Conservation (phyloP, 768 basidiomycete genomes). For the Cantharellus anzutake region DNA sequence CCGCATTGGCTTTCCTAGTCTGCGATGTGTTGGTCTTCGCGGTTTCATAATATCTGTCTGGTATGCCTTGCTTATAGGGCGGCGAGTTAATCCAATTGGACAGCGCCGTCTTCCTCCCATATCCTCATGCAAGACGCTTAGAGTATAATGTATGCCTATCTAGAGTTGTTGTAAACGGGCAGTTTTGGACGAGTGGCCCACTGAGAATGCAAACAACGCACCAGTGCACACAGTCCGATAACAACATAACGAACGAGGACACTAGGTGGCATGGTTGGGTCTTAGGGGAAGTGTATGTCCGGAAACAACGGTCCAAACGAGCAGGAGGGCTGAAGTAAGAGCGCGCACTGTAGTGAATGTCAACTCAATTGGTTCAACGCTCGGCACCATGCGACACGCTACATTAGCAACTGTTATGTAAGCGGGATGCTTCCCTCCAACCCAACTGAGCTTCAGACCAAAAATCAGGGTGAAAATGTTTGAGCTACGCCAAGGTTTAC, state of each 20-base stretch:
- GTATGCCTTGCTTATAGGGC: conserved; percentile 38
- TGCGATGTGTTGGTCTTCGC: conserved; percentile 9
- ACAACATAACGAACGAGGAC: neutral
- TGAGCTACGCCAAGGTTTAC: too few species aligned
- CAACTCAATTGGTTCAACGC: too few species aligned
- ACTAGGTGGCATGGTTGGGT: neutral
- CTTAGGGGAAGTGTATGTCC: neutral
- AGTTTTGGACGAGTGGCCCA: neutral
- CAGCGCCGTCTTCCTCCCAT: conserved; percentile 31
- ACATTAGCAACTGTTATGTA: too few species aligned
- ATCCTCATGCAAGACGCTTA: conserved; percentile 31
- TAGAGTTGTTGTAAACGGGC: conserved; percentile 11
- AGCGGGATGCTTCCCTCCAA: too few species aligned
- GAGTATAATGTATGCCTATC: conserved; percentile 37
- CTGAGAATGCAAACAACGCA: neutral
- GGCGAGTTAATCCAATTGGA: conserved; percentile 16
- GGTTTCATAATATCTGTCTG: conserved; percentile 35
- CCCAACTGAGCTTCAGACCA: too few species aligned
- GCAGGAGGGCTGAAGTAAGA: neutral
- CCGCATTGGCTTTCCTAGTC: conserved; percentile 59
- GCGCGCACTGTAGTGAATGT: too few species aligned
- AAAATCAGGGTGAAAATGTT: too few species aligned
- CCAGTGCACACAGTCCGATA: neutral
- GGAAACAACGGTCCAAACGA: neutral
- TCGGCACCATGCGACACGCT: too few species aligned